These are phyloP conservation scores for Fusarium coffeatum DNA, from an alignment of 2,329 filamentous ascomycete genomes.

Conservation along the genomic window DNA sequence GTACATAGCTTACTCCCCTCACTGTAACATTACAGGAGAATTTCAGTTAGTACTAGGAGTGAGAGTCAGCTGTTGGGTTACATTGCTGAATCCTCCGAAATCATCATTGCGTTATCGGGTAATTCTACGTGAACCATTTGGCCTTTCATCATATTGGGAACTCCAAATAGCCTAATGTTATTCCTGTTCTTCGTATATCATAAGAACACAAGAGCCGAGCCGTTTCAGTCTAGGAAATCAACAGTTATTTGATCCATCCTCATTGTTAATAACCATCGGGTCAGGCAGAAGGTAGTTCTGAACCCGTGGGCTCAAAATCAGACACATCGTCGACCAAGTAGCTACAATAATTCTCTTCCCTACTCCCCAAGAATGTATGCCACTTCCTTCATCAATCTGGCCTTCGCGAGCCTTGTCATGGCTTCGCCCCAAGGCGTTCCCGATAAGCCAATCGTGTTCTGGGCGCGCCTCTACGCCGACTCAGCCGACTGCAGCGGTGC, in stretches of 20 bases:
- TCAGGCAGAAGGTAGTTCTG: background rate
- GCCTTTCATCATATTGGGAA: background rate
- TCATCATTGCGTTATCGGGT: background rate
- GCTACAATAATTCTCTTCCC: background rate
- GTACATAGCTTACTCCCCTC: background rate
- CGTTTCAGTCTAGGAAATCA: rapidly evolving
- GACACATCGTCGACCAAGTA: no score
- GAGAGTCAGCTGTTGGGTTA: background rate
- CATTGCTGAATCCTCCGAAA: background rate
- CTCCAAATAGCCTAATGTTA: background rate
- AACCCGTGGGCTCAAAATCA: background rate
- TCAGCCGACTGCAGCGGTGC: background rate
- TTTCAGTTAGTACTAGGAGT: background rate
- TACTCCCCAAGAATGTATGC: background rate
- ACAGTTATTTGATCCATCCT: background rate
- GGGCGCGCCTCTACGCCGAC: background rate
- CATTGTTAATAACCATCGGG: rapidly evolving
- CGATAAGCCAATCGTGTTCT: background rate
- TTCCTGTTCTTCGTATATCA: background rate
- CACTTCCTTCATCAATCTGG: background rate
- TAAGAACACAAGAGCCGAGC: background rate
- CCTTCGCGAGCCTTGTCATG: background rate
- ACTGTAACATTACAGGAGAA: background rate
- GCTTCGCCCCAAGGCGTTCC: background rate
- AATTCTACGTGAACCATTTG: background rate